Evolutionary conservation across 768 basidiomycete species (phyloP).

Genomic region (Trametes cubensis): DNA sequence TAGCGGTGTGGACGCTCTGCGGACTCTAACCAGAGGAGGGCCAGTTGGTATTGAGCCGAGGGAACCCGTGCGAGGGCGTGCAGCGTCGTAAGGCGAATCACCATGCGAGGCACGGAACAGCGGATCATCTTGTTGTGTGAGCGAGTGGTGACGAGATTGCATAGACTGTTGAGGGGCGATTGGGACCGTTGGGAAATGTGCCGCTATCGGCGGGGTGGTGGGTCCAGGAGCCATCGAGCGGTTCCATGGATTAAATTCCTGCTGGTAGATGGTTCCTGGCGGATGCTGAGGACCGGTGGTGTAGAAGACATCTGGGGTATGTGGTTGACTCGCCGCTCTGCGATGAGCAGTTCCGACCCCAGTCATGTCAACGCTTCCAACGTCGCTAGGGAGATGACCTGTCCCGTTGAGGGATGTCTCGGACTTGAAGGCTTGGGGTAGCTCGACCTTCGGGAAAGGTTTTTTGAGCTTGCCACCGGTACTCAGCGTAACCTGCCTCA

Average conservation of each 20-base stretch:
- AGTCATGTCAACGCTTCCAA: constrained; percentile 61
- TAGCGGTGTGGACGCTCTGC: constrained; percentile 17
- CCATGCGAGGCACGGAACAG: constrained; percentile 3
- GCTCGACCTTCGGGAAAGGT: constrained; percentile 62
- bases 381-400: constrained; percentile 18
- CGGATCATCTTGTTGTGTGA: constrained; percentile 17
- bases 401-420: constrained; percentile 15
- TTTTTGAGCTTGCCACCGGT: constrained; percentile 47
- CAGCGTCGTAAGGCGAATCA: constrained; percentile 22
- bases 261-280: constrained; percentile 9
- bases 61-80: constrained; percentile 14
- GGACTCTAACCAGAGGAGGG: neutral
- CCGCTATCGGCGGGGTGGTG: constrained; percentile 4
- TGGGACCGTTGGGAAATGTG: constrained; percentile 6
- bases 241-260: constrained; percentile 27
- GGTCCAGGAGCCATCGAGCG: constrained; percentile 4
- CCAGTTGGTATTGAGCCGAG: constrained; percentile 7
- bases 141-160: constrained; percentile 17
- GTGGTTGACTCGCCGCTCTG: constrained; percentile 20
- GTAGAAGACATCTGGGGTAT: constrained; percentile 30
- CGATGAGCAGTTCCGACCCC: constrained; percentile 53
- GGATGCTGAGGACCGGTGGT: constrained; percentile 17
- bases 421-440: constrained; percentile 56
- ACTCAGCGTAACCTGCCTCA: constrained; percentile 29
- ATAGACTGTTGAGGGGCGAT: constrained; percentile 5